phyloP scores from a whole-genome alignment of 2,329 filamentous ascomycete species.

The Cladophialophora chaetospira region DNA sequence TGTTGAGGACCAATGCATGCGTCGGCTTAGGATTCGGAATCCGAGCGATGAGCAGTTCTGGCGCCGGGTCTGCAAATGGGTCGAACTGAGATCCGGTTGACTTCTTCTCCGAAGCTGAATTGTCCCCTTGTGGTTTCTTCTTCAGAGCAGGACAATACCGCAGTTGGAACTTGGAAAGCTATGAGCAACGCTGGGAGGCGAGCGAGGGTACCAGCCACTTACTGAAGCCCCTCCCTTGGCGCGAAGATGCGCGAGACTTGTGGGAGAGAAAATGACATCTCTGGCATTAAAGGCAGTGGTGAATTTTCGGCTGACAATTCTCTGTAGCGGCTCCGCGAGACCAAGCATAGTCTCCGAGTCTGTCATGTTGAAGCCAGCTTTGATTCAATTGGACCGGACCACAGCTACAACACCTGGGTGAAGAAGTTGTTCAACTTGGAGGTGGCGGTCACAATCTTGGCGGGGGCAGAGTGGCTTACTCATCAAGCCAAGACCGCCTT shows the following conservation, averaged over 20 bases:
- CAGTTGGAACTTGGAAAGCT: constrained; percentile 46
- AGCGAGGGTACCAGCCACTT: constrained; percentile 2
- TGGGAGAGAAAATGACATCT: constrained; percentile 33
- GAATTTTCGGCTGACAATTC: constrained; percentile 28
- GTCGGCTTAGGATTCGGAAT: constrained; percentile 40
- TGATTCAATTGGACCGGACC: not conserved
- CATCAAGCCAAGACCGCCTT: too few relatives aligned
- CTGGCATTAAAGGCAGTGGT: constrained; percentile 20
- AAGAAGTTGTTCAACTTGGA: too few relatives aligned
- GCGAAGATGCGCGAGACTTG: constrained; percentile 26
- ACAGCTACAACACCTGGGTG: too few relatives aligned
- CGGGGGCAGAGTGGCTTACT: too few relatives aligned
- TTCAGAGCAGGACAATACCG: constrained; percentile 53
- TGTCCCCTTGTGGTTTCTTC: constrained; percentile 41
- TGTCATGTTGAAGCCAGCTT: constrained; percentile 14
- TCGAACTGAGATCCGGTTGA: constrained; percentile 39
- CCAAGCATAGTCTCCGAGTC: constrained; percentile 17
- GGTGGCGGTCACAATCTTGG: too few relatives aligned
- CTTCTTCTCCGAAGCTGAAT: constrained; percentile 7
- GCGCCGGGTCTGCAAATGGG: constrained; percentile 48
- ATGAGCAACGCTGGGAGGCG: not conserved
- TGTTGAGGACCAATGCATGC: constrained; percentile 50
- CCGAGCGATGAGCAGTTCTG: constrained; percentile 45
- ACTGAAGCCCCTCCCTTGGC: constrained; percentile 23
- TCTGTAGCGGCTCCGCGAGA: constrained; percentile 23